A percentile compares a stretch with the other conserved stretches of the same genome.
phyloP scores from a whole-genome alignment of 352 stramenopile species.

The Phytophthora cactorum region DNA sequence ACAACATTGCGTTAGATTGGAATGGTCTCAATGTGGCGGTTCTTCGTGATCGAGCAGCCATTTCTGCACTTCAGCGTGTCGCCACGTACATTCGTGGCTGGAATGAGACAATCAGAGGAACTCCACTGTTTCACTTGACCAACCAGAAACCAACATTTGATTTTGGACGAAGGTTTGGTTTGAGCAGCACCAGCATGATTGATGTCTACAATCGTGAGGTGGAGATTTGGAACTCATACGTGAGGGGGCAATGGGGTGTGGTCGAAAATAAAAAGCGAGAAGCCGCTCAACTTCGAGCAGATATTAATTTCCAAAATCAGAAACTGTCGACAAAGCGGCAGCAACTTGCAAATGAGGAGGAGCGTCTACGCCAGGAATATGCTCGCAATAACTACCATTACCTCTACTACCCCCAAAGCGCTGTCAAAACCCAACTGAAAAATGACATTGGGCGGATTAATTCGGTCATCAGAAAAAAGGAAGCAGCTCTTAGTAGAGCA shows the following conservation, averaged over 20 bases:
- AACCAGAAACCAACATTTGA: conserved; percentile 45
- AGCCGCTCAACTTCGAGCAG: not conserved
- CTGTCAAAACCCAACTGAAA: not conserved
- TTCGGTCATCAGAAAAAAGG: not conserved
- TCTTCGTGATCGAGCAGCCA: conserved; percentile 33
- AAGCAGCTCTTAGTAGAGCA: not conserved
- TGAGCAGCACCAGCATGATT: conserved; percentile 14
- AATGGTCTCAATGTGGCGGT: conserved; percentile 42
- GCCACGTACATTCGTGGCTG: conserved; percentile 48
- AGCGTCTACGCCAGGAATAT: not conserved
- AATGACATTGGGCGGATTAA: not conserved
- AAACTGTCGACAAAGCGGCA: not conserved
- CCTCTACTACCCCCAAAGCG: not conserved
- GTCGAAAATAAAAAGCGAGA: conserved; percentile 2
- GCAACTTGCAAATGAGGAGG: conserved; percentile 1
- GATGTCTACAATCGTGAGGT: conserved; percentile 12
- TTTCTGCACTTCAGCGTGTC: conserved; percentile 39
- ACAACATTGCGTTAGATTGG: conserved; percentile 53
- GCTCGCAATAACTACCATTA: not conserved
- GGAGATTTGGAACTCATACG: conserved; percentile 23
- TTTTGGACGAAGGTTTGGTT: conserved; percentile 39
- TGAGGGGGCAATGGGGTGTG: not conserved
- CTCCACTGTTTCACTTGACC: conserved; percentile 52
- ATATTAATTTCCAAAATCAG: not conserved
- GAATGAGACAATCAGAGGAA: conserved; percentile 18